Evolutionary conservation across 31 red algal genomes (phyloP), one percentile per base, ranked within the genome.

Genomic region (Endocladia muricata): DNA sequence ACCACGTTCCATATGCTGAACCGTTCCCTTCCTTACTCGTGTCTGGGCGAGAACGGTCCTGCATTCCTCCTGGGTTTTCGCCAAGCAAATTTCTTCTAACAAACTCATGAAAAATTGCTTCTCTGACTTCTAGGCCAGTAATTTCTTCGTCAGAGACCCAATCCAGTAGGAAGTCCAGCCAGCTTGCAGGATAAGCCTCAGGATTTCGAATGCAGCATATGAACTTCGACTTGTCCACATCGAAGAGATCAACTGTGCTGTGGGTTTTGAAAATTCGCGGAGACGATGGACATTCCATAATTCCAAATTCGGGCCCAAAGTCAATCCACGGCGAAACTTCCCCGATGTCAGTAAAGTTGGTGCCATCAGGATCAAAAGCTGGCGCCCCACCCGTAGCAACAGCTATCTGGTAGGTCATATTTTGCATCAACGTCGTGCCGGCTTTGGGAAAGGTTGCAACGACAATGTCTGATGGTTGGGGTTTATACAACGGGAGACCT

Each of bases 321-420:
- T 73, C 68, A 73, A 73, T 43, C 68, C 68, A 73, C 23, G 68
- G 68, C 3, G 68, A 21, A 3, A 73, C 68, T 2, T 3, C 4
- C 3, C 30, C 23, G 40, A 73, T 47, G 35, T 73, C 68, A 2
- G 2, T 2, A 21, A 73, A 73, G n/a, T 43, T 35, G 19, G 3
- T 3, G 4, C 68, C 68, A 3, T 8, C 3, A 3, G 41, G 68
- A 49, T 73, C 68, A 35, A 54, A 55, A 2, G 3, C 3, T 15
- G 68, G 68, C 2, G 4, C 39, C 3, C 68, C 68, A 33, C 68
- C 68, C 5, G 68, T 52, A 2, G 23, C 6, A n/a, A 4, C 39
- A 9, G 32, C 68, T 3, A 73, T 3, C 40, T 55, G 37, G 36
- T 73, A 73, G 44, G 26, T 33, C 5, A 73, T 2, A 21, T 52